Evolutionary conservation across 2,329 filamentous ascomycete species (phyloP).

Genomic region (Aspergillus intermedius): DNA sequence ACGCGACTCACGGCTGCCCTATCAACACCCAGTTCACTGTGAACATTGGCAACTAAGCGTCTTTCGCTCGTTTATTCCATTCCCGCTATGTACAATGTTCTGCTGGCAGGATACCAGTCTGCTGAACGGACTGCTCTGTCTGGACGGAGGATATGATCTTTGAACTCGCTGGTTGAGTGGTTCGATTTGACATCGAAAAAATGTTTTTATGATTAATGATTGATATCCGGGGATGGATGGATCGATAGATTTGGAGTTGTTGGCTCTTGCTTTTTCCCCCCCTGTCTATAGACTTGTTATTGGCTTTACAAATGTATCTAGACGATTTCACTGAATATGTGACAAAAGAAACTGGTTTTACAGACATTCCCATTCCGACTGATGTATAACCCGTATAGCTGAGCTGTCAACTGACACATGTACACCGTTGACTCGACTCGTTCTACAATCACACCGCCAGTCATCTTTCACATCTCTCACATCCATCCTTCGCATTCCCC

Average conservation of each 20-base stretch:
- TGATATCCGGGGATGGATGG: background rate
- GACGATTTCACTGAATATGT: background rate
- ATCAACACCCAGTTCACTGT: slow-evolving; percentile 28
- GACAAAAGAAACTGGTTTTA: background rate
- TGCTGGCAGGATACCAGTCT: background rate
- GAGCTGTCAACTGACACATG: background rate
- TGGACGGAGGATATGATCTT: background rate
- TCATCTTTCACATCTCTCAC: background rate
- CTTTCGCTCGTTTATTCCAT: background rate
- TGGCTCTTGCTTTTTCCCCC: background rate
- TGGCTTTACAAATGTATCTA: background rate
- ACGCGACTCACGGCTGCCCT: slow-evolving; percentile 37
- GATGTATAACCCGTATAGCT: background rate
- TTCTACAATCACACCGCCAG: background rate
- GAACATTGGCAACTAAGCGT: slow-evolving; percentile 20
- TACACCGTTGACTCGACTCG: background rate
- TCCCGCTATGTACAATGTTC: background rate
- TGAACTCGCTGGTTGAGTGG: background rate
- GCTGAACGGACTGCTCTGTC: background rate
- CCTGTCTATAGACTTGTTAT: background rate
- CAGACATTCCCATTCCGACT: background rate
- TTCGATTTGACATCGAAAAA: background rate
- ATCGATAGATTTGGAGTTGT: background rate
- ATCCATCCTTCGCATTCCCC: background rate
- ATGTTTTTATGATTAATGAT: background rate